phyloP scores from a whole-genome alignment of 257 asterid species.

The Henckelia pumila region DNA sequence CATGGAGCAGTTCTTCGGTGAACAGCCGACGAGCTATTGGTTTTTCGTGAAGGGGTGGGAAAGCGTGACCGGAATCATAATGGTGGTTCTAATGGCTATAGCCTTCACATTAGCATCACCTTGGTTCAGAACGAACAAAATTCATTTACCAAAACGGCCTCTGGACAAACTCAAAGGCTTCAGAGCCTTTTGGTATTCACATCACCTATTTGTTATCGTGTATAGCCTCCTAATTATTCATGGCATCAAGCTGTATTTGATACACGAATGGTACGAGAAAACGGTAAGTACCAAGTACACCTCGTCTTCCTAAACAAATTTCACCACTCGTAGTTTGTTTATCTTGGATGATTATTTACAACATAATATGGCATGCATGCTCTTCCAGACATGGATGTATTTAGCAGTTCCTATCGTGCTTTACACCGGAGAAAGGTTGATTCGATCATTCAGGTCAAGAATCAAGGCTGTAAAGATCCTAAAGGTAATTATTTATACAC shows the following conservation, averaged over 20 bases:
- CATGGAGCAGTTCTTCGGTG: slow-evolving; percentile 58
- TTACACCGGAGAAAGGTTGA: slow-evolving; percentile 69
- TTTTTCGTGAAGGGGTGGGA: slow-evolving; percentile 64
- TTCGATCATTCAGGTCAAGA: slow-evolving; percentile 73
- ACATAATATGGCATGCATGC: background rate
- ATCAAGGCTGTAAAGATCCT: slow-evolving; percentile 71
- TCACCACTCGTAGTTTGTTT: background rate
- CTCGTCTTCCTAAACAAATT: background rate
- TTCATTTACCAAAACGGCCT: slow-evolving; percentile 46
- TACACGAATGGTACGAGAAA: slow-evolving; percentile 56
- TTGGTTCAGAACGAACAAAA: slow-evolving; percentile 56
- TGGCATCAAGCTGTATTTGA: slow-evolving; percentile 51
- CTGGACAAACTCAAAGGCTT: slow-evolving; percentile 54
- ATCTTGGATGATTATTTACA: too few relatives aligned
- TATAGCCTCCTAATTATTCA: slow-evolving; percentile 50
- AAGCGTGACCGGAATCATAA: slow-evolving; percentile 77
- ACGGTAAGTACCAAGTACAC: slow-evolving; percentile 37
- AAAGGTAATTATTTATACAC: slow-evolving; percentile 59
- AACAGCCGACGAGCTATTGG: slow-evolving; percentile 72
- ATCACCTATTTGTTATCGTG: slow-evolving; percentile 50
- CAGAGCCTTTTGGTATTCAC: slow-evolving; percentile 73
- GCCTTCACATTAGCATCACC: slow-evolving; percentile 88
- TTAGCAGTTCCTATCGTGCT: slow-evolving; percentile 66
- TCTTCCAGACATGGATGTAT: slow-evolving; percentile 93
- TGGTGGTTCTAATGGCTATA: slow-evolving; percentile 83